phyloP scores from a whole-genome alignment of 176 grass and related monocot genomes.

The Dendrocalamus sinicus region DNA sequence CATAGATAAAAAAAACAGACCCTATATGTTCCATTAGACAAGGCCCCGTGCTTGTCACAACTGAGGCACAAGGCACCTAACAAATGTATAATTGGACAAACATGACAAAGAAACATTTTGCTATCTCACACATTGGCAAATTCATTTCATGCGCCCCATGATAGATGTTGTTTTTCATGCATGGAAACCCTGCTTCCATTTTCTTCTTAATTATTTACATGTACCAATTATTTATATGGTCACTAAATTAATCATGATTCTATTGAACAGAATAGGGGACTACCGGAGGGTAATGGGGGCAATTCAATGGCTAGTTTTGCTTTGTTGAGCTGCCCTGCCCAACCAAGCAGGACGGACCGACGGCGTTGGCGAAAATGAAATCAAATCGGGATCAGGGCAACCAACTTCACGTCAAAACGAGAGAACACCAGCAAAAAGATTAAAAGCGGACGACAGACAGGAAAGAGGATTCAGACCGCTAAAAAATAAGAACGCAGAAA shows the following conservation, averaged over 20 bases:
- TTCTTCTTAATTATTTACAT: background rate
- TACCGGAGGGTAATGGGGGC: too few relatives aligned
- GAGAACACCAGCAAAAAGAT: slow-evolving; percentile 5
- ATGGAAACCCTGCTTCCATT: background rate
- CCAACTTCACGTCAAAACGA: slow-evolving; percentile 26
- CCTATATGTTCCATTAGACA: too few relatives aligned
- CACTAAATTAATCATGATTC: background rate
- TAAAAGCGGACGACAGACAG: too few relatives aligned
- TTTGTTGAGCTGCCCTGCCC: slow-evolving; percentile 20
- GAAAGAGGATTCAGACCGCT: too few relatives aligned
- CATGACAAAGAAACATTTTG: background rate
- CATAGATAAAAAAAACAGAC: too few relatives aligned
- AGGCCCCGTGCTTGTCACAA: background rate
- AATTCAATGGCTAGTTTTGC: background rate
- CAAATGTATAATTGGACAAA: background rate
- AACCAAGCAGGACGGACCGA: background rate
- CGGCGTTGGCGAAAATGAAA: background rate
- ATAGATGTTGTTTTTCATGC: background rate
- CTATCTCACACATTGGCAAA: background rate
- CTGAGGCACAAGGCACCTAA: background rate
- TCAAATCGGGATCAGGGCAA: slow-evolving; percentile 14
- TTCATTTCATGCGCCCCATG: background rate
- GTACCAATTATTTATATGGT: background rate
- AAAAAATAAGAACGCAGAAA: background rate
- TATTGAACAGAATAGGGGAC: background rate